Base-by-base conservation (phyloP, 805 yeast genomes). In the Saturnispora zaruensis region DNA sequence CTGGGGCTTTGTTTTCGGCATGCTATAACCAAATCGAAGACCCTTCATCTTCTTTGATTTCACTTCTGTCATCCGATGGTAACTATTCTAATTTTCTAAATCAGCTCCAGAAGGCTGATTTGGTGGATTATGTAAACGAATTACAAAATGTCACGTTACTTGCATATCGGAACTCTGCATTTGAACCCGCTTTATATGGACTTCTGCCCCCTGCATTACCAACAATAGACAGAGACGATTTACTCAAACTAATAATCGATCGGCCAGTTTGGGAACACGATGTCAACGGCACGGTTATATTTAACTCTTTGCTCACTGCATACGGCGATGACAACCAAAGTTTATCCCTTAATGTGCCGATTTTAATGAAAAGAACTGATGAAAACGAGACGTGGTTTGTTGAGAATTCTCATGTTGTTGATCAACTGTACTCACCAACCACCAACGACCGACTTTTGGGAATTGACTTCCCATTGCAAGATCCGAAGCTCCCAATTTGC, bases 141-240 rank as follows among this genome's bases (percentile, higher is more conserved):
- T 62, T 83, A 52, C 66, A 68, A 23, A 82, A 85, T 61, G 77
- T 82, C 51, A 86, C 96, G 0, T 65, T 87, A n/a, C 61, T 84
- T 38, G 95, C 95, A 1, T 95, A 96, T 0, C 74, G 83, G 11
- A 87, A 87, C 61, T 80, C 82, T 55, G 96, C 96, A 1, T 86
- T 84, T 63, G 57, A 47, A 13, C 41, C 45, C 2, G 37, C 47
- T n/a, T 34, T 59, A 21, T 30, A 16, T 5, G 14, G 3, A 36
- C 5, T 6, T 18, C 13, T 3, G 18, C 23, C 13, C 6, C 40
- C 40, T 36, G 14, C 40, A 20, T 18, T 18, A 8, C 21, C 40
- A 20, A 16, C 13, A 18, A 36, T 36, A 20, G 40, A 50, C 16
- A 50, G 53, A 25, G 38, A 53, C 13, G 59, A 57, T 8, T 50